A percentile compares a stretch with the other conserved stretches of the same genome.
These are phyloP conservation scores for Dentipellis sp. DNA, from an alignment of 768 basidiomycete genomes.

Conservation along the genomic window DNA sequence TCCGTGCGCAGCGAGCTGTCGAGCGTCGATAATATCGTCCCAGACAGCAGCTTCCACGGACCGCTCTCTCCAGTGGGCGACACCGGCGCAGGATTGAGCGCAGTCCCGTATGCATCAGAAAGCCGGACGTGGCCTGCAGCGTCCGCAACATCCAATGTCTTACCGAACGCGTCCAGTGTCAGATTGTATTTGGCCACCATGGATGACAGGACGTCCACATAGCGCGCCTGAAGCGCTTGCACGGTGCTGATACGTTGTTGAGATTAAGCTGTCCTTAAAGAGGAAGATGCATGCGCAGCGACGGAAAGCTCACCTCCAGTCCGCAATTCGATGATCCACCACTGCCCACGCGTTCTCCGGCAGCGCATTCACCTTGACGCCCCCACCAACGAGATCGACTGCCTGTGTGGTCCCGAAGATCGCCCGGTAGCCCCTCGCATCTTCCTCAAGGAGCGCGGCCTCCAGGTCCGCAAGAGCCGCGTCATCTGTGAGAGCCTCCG, in stretches of 20 bases:
- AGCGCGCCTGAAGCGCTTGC: conserved; percentile 19
- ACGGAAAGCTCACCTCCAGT: conserved; percentile 15
- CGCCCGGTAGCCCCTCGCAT: conserved; percentile 10
- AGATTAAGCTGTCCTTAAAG: background rate
- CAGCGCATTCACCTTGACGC: conserved; percentile 35
- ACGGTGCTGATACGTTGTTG: conserved; percentile 17
- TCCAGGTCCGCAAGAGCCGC: conserved; percentile 17
- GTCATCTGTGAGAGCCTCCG: conserved; percentile 16
- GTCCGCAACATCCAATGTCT: conserved; percentile 2
- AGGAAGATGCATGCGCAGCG: background rate
- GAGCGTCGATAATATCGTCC: conserved; percentile 29
- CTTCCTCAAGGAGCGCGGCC: conserved; percentile 19
- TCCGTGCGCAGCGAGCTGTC: conserved; percentile 12
- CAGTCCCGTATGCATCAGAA: conserved; percentile 24
- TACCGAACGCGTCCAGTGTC: conserved; percentile 31
- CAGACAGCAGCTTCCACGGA: conserved; percentile 31
- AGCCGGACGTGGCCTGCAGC: conserved; percentile 27
- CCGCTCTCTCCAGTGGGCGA: conserved; percentile 27
- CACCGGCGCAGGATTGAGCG: conserved; percentile 31
- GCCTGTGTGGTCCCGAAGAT: conserved; percentile 34
- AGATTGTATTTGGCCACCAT: conserved; percentile 28
- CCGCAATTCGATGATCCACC: conserved; percentile 19
- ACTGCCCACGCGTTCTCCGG: conserved; percentile 27
- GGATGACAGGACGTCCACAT: conserved; percentile 17
- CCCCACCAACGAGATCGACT: conserved; percentile 32